Base-by-base conservation (phyloP, 768 basidiomycete species). In the Gymnopilus junonius region DNA sequence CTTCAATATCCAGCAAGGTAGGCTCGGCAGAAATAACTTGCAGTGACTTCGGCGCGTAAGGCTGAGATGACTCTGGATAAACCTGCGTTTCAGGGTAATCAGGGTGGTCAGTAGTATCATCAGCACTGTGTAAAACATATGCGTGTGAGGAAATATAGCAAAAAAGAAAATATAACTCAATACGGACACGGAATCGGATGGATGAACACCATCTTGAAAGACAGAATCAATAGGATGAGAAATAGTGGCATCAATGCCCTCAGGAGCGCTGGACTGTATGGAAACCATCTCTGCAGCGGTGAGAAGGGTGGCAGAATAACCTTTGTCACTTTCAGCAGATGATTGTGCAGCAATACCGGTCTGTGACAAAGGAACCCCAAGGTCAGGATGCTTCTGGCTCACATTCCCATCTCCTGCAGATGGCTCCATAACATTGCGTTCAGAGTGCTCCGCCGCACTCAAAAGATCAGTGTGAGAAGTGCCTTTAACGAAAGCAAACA, bases 1-100 rank as follows among this genome's bases (percentile, higher is more conserved):
- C 73, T 51, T 81, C 80, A 61, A 83, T 72, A 67, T 85, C 79
- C 51, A 83, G 74, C 40, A 88, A 71, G 31, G 87, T 89, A 40
- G 86, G 79, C 6, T 86, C 80, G 31, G 76, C 75, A 17, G 85
- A 86, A 58, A 82, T 72, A 17, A 80, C 73, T 71, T 81, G 78
- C 53, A 84, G 69, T 3, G 80, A 78, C 54, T 76, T 78, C 25
- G 71, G 43, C 37, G 55, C 56, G 55, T 65, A 67, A 46, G 67
- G 62, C 57, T 68, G 66, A 42, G 67, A 54, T 21, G 55, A 61
- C 42, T 64, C 57, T 51, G 71, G 73, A 64, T 69, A 62, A 66
- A 79, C 76, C 79, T 85, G 84, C 67, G 72, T 69, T 72, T 82
- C 80, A 79, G 72, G 65, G 69, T 75, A 77, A 68, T 78, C 78